Evolutionary conservation across 2,329 filamentous ascomycete species (phyloP).

Genomic region (Aspergillus tamarii): DNA sequence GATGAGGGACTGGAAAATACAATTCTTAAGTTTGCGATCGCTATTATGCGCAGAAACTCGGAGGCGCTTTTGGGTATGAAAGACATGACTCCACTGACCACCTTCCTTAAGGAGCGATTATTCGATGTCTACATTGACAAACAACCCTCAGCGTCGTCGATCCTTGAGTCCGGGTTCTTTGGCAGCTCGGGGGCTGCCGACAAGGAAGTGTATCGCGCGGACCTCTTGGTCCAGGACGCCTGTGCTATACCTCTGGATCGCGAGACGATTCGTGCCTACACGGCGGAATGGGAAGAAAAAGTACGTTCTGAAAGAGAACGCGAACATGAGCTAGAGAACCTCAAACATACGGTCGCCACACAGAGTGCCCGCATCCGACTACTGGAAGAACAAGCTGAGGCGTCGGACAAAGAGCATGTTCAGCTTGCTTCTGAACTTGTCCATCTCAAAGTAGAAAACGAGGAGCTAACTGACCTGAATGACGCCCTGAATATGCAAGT

Average conservation of each 20-base stretch:
- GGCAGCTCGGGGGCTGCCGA: conserved; percentile 86
- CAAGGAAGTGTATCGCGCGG: conserved; percentile 93
- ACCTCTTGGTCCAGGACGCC: conserved; percentile 89
- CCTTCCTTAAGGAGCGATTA: conserved; percentile 87
- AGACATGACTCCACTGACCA: conserved; percentile 87
- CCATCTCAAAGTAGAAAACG: conserved; percentile 89
- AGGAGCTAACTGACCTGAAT: conserved; percentile 84
- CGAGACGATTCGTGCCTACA: conserved; percentile 79
- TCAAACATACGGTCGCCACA: conserved; percentile 68
- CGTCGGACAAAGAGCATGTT: conserved; percentile 87
- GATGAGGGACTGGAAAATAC: conserved; percentile 87
- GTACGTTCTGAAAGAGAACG: conserved; percentile 78
- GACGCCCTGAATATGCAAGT: conserved; percentile 86
- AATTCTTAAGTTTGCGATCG: conserved; percentile 91
- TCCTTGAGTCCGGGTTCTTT: conserved; percentile 96
- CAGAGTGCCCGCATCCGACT: conserved; percentile 77
- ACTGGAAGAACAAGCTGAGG: conserved; percentile 85
- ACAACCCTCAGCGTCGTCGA: conserved; percentile 85
- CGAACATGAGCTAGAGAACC: conserved; percentile 75
- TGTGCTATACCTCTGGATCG: conserved; percentile 84
- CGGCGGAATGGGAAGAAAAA: conserved; percentile 89
- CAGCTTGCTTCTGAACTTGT: conserved; percentile 89
- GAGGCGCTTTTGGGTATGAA: conserved; percentile 76
- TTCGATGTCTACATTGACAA: conserved; percentile 98
- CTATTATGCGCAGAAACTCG: conserved; percentile 94